These are phyloP conservation scores for Xylaria sp. DNA, from an alignment of 2,329 filamentous ascomycete species.

Conservation along the genomic window DNA sequence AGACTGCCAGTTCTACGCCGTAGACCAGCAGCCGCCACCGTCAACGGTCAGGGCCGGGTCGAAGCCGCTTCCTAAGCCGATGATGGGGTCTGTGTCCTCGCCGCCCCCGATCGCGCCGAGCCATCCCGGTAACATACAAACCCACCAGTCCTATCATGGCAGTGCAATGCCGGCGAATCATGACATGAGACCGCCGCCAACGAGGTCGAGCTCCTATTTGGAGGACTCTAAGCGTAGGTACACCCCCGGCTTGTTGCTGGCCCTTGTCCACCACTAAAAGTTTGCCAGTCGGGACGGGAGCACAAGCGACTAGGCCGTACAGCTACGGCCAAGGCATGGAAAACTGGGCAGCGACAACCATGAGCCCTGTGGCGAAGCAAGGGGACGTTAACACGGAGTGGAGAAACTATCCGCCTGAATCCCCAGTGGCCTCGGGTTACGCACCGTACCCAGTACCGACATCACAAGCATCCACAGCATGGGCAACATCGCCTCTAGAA, in stretches of 20 bases:
- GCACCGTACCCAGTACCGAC: conserved; percentile 55
- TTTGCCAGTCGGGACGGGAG: conserved; percentile 34
- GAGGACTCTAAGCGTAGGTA: conserved; percentile 53
- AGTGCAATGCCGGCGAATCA: conserved; percentile 51
- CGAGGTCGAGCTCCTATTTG: conserved; percentile 43
- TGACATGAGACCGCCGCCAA: conserved; percentile 51
- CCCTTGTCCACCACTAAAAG: conserved; percentile 34
- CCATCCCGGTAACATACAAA: conserved; percentile 51
- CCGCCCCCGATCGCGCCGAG: conserved; percentile 20
- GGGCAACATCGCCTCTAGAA: conserved; percentile 43
- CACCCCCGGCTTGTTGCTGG: not conserved
- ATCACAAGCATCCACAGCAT: conserved; percentile 47
- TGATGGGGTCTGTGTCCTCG: conserved; percentile 18
- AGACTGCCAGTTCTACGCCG: conserved; percentile 89
- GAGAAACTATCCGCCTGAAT: conserved; percentile 57
- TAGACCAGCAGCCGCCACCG: conserved; percentile 70
- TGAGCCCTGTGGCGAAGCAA: conserved; percentile 46
- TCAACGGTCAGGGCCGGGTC: conserved; percentile 49
- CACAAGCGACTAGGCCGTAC: conserved; percentile 44
- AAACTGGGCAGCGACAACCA: conserved; percentile 54
- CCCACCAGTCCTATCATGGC: conserved; percentile 51
- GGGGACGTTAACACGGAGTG: conserved; percentile 53
- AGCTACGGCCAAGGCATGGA: conserved; percentile 48
- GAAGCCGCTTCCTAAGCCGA: conserved; percentile 15
- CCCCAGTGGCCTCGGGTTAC: conserved; percentile 56